A percentile compares a stretch with the other conserved stretches of the same genome.
phyloP scores from a whole-genome alignment of 2,329 filamentous ascomycete species.

The Calonectria pteridis region DNA sequence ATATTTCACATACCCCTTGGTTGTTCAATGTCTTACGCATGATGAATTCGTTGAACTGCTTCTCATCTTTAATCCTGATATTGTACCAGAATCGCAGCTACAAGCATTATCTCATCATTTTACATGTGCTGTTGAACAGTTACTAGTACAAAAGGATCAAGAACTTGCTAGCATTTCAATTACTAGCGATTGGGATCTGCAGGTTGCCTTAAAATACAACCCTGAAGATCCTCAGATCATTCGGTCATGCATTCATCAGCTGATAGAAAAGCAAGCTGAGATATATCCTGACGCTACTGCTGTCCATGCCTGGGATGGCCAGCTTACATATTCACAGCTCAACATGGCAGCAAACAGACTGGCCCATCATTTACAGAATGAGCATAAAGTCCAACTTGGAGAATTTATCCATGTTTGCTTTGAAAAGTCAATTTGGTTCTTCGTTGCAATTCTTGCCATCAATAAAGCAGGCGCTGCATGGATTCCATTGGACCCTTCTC shows the following conservation, averaged over 20 bases:
- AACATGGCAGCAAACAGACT: slow-evolving; percentile 15
- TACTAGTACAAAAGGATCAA: neutral
- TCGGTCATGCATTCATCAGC: slow-evolving; percentile 30
- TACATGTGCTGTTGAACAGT: neutral
- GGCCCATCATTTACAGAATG: slow-evolving; percentile 12
- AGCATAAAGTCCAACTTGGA: neutral
- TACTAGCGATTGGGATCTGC: neutral
- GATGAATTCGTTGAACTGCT: neutral
- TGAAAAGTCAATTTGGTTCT: slow-evolving; percentile 29
- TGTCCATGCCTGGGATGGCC: slow-evolving; percentile 43
- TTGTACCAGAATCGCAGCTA: neutral
- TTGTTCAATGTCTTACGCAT: neutral
- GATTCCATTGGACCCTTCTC: slow-evolving; percentile 1
- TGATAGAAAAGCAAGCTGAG: slow-evolving; percentile 29
- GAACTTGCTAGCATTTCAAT: neutral
- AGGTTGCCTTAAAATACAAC: neutral
- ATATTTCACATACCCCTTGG: slow-evolving; percentile 10
- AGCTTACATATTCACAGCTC: slow-evolving; percentile 37
- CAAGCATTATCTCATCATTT: neutral
- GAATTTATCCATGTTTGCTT: slow-evolving; percentile 24
- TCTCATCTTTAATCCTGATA: neutral
- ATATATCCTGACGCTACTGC: slow-evolving; percentile 28
- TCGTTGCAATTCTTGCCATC: slow-evolving; percentile 14
- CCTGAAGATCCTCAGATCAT: neutral
- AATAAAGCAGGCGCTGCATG: slow-evolving; percentile 4